Conservation (phyloP, 768 basidiomycete genomes). For the Cystofilobasidium macerans region DNA sequence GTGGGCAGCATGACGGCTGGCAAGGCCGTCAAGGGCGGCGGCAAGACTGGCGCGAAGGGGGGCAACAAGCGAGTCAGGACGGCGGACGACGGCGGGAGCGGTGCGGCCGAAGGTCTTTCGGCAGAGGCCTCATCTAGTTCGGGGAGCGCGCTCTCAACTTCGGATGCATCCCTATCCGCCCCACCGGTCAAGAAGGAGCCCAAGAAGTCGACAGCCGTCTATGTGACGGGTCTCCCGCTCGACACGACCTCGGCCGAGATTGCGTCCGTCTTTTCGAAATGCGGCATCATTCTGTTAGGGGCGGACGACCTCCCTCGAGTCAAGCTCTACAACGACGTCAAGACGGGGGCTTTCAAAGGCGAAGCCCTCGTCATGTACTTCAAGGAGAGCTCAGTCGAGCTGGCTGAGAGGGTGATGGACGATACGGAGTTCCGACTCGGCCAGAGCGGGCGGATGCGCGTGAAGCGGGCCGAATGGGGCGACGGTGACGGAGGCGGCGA, state of each 20-base stretch:
- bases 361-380: conserved; percentile 94
- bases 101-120: too few species aligned
- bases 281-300: conserved; percentile 79
- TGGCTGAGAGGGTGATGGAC: conserved; percentile 76
- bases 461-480: background rate
- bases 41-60: conserved; percentile 39
- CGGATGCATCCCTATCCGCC: conserved; percentile 2
- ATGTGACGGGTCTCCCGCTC: conserved; percentile 68
- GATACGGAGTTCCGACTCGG: conserved; percentile 66
- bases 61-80: too few species aligned
- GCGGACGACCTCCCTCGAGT: background rate
- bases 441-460: background rate
- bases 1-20: conserved; percentile 45
- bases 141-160: too few species aligned
- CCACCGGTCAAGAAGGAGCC: conserved; percentile 44
- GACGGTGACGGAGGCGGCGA: background rate
- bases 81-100: too few species aligned
- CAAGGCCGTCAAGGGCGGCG: conserved; percentile 52
- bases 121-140: conserved; percentile 39
- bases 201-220: conserved; percentile 78
- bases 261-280: conserved; percentile 75
- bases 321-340: background rate
- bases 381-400: conserved; percentile 84
- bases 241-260: conserved; percentile 67
- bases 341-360: conserved; percentile 47